Evolutionary conservation across 306 rosid genomes (phyloP), one percentile per base, ranked within the genome.

Genomic region (Quercus wislizeni): DNA sequence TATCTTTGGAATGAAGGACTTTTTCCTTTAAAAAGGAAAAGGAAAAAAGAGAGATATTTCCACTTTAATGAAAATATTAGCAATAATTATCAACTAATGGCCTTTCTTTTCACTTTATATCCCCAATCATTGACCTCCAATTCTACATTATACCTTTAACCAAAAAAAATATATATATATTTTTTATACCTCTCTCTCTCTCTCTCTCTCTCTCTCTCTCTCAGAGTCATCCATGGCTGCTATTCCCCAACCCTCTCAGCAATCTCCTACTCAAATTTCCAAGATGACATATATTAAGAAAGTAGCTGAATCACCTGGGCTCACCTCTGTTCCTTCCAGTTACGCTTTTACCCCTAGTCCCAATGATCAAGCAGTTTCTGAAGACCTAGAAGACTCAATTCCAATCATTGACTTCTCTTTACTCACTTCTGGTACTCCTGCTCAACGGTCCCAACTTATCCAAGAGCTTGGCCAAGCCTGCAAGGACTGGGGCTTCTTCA

Each of bases 401-500:
- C 93, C 93, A 27, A 30, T 83, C 78, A 75, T 89, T 67, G 91
- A 89, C 57, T 77, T 83, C 27, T 85, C 91, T 18, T 69, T 72
- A 4, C 85, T 87, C 81, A 81, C 83, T 18, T 89, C 89, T 5
- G 18, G 64, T 25, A 76, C 80, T 28, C 85, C 87, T 67, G 85
- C 31, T 2, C 75, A 73, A 58, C 90, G 83, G 11, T 21, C 86
- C 30, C 0, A 74, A 46, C 23, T 76, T 1, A 46, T 89, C n/a
- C 55, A 56, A 4, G 25, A 83, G 41, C 88, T 89, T 2, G 81
- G 58, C 81, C 68, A 76, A 23, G 89, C 87, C 43, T 89, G 90
- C 61, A 54, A 85, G 0, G 78, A 87, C 5, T 89, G 92, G 90
- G 90, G 89, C 25, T 83, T 83, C 78, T 89, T 89, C 87, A 69